phyloP scores from a whole-genome alignment of 2,329 filamentous ascomycete species.

The Cladophialophora chaetospira region DNA sequence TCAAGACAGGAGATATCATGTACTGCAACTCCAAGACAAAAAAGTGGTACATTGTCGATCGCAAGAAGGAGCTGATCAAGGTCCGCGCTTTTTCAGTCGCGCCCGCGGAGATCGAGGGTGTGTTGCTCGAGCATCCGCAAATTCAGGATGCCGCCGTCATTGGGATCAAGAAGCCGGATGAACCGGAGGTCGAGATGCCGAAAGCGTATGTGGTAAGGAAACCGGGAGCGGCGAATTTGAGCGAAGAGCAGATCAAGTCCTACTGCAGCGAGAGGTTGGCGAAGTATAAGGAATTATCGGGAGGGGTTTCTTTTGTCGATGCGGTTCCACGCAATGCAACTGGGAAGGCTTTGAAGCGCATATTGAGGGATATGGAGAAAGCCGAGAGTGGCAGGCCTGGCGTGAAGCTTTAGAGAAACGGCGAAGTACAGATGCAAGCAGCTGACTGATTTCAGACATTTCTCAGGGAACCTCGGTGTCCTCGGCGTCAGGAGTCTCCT shows the following conservation, averaged over 20 bases:
- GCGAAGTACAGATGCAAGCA: no score
- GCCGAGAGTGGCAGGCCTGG: not conserved
- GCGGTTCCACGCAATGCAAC: slow-evolving; percentile 53
- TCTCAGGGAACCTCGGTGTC: no score
- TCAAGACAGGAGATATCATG: slow-evolving; percentile 60
- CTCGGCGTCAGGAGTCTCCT: no score
- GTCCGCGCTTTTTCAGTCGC: slow-evolving; percentile 48
- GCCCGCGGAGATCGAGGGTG: slow-evolving; percentile 51
- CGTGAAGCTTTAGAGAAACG: not conserved
- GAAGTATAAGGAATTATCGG: slow-evolving; percentile 64
- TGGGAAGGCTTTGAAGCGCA: slow-evolving; percentile 47
- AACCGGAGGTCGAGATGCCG: slow-evolving; percentile 31
- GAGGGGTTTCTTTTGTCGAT: slow-evolving; percentile 48
- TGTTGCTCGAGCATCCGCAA: slow-evolving; percentile 47
- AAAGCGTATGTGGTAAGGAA: slow-evolving; percentile 52
- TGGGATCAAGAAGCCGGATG: slow-evolving; percentile 44
- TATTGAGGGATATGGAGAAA: slow-evolving; percentile 24
- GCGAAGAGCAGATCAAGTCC: slow-evolving; percentile 47
- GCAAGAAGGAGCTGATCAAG: slow-evolving; percentile 41
- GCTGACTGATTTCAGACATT: no score
- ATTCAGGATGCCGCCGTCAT: slow-evolving; percentile 52
- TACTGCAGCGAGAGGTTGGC: slow-evolving; percentile 51
- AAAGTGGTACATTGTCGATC: slow-evolving; percentile 63
- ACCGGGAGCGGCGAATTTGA: slow-evolving; percentile 37
- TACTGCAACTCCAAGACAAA: slow-evolving; percentile 66